Evolutionary conservation across 2,329 filamentous ascomycete genomes (phyloP), one percentile per base, ranked within the genome.

Genomic region (Sordariomycetes sp.): DNA sequence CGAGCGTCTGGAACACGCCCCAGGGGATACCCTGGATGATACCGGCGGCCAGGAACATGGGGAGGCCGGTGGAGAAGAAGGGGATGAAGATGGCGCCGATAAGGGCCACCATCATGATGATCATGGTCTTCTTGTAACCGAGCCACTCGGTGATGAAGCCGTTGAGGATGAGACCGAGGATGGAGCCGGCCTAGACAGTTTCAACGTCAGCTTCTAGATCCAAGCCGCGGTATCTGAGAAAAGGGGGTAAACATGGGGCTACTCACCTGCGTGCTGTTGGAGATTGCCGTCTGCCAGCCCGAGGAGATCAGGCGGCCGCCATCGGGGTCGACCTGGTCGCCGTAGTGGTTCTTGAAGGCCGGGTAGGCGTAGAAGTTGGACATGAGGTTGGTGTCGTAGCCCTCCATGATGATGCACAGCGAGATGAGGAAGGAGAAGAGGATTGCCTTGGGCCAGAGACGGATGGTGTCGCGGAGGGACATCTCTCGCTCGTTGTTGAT

Each of bases 241-340:
- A n/a, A n/a, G n/a, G n/a, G n/a, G n/a, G n/a, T n/a, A n/a, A n/a
- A n/a, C n/a, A n/a, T n/a, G n/a, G n/a, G n/a, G n/a, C n/a, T n/a
- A n/a, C n/a, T n/a, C n/a, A n/a, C n/a, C 5, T 62, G 54, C 0
- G 62, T 57, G 8, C 61, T 69, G 29, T 70, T 71, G 27, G 57
- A 59, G 4, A 75, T 50, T 6, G 61, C 68, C 3, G 67, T 59
- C 45, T 73, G 70, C 71, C 71, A 75, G 1, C 60, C 51, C 2
- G 65, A 63, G 1, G 63, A 60, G 31, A 75, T 48, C 38, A 70
- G 51, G 38, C 69, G 69, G 1, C 30, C 20, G 1, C 58, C 64
- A 19, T 64, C 45, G 2, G 49, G 39, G 1, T 58, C 63, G 19
- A 64, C 45, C 1, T 49, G 39, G 10, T 51, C 39, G 8, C 65